Percentiles rank a stretch among this genome's conserved stretches.
Evolutionary conservation across 371 early-diverging fungal genomes (phyloP).

Genomic region (Apophysomyces sp.): DNA sequence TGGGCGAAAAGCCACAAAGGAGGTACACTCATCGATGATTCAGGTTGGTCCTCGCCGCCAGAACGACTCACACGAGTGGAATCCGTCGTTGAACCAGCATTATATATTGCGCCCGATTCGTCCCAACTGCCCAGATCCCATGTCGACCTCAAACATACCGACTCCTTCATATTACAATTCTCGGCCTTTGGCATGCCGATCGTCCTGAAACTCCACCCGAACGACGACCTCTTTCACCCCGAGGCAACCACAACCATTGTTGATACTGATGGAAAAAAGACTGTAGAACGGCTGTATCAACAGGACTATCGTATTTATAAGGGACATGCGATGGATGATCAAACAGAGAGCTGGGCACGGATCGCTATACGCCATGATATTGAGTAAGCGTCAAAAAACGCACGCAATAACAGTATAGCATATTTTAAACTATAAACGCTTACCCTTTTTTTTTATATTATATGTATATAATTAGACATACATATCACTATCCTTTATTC

Average conservation of each 20-base stretch:
- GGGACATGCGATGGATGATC: conserved; percentile 45
- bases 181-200: conserved; percentile 67
- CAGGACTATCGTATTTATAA: conserved; percentile 59
- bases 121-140: neutral
- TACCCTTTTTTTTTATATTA: neutral
- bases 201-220: conserved; percentile 69
- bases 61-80: conserved; percentile 12
- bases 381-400: conserved; percentile 14
- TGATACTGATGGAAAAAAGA: conserved; percentile 9
- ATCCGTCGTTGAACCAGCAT: neutral
- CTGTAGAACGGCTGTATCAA: conserved; percentile 11
- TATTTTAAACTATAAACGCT: neutral
- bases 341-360: conserved; percentile 56
- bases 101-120: conserved; percentile 5
- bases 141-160: conserved; percentile 30
- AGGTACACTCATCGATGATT: neutral
- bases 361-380: conserved; percentile 53
- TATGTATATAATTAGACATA: neutral
- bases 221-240: conserved; percentile 73
- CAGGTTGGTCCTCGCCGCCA: neutral
- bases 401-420: neutral
- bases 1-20: neutral
- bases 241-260: conserved; percentile 36
- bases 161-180: conserved; percentile 54
- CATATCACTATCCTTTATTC: conserved; percentile 40